Evolutionary conservation across 2,329 filamentous ascomycete species (phyloP).

Genomic region (Periconia sp.): DNA sequence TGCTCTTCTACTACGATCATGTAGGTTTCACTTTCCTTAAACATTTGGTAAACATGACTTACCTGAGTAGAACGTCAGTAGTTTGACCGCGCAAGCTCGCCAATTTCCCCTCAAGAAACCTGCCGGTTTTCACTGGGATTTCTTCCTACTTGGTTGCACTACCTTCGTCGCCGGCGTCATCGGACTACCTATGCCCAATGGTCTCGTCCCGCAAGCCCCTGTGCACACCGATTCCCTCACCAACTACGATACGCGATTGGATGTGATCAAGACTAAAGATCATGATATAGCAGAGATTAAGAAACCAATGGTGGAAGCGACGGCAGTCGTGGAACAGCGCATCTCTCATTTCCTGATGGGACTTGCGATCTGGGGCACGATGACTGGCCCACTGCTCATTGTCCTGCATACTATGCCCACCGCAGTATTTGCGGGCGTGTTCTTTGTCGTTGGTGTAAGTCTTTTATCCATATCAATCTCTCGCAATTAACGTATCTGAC

Average conservation of each 20-base stretch:
- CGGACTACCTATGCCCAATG: conserved; percentile 61
- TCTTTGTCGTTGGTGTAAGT: conserved; percentile 60
- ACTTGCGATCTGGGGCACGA: conserved; percentile 59
- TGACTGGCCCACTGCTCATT: conserved; percentile 59
- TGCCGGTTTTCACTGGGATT: conserved; percentile 64
- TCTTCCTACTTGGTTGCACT: conserved; percentile 61
- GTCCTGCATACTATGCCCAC: conserved; percentile 59
- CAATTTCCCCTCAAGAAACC: conserved; percentile 61
- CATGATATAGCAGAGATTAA: conserved; percentile 50
- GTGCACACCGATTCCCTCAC: conserved; percentile 62
- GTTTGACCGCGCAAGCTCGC: conserved; percentile 59
- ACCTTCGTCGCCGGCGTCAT: conserved; percentile 59
- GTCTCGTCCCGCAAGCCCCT: conserved; percentile 61
- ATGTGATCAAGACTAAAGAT: conserved; percentile 49
- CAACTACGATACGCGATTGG: conserved; percentile 39
- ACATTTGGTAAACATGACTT: no score
- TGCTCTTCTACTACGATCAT: conserved; percentile 65
- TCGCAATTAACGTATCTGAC: conserved; percentile 2
- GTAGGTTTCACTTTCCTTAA: conserved; percentile 27
- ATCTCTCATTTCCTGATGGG: conserved; percentile 61
- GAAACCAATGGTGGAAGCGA: conserved; percentile 52
- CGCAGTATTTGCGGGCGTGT: conserved; percentile 60
- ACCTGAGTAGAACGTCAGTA: conserved; percentile 54
- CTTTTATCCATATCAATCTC: background rate
- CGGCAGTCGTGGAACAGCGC: conserved; percentile 59